Evolutionary conservation across 2,329 filamentous ascomycete genomes (phyloP), one percentile per base, ranked within the genome.

Genomic region (Talaromyces islandicus): DNA sequence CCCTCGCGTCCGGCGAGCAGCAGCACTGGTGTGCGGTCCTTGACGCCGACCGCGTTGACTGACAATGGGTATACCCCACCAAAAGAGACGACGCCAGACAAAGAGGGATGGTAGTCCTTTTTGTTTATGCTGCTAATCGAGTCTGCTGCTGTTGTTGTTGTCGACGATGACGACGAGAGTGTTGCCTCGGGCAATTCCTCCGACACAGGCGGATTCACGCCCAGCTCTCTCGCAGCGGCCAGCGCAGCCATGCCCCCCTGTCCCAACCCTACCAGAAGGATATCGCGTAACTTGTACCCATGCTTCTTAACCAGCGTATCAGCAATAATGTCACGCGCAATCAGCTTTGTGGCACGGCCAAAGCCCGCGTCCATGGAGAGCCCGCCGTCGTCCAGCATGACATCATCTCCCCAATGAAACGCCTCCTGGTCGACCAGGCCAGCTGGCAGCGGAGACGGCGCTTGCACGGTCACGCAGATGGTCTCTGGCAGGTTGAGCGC

Each of bases 401-500:
- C 68, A 68, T 89, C 87, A 67, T 90, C 86, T 54, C 87, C 87
- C 86, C 86, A 90, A 74, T 89, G 85, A 68, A 82, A 88, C 29
- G 85, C 86, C 19, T 56, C 60, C 5, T 46, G 30, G 35, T 60
- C 60, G 2, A 86, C 80, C 5, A 92, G 75, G 52, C 86, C 81
- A 58, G 90, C 85, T 1, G 90, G 89, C 5, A 96, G 78, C 0
- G 84, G 83, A 25, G 80, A 80, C 0, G 88, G 86, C 0, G 87
- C 92, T 69, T 89, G 88, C 48, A 95, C 78, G 7, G 90, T 84
- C 58, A 96, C 83, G 67, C 86, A 86, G 60, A 87, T 83, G 57
- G 92, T 92, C 68, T 92, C 89, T 0, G 91, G 91, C 3, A 96
- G 84, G 62, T 83, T 80, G 62, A 96, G 76, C 65, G 85, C 85